Base-by-base conservation (phyloP, 2,329 filamentous ascomycete species). In the Kalaharituber pfeilii region DNA sequence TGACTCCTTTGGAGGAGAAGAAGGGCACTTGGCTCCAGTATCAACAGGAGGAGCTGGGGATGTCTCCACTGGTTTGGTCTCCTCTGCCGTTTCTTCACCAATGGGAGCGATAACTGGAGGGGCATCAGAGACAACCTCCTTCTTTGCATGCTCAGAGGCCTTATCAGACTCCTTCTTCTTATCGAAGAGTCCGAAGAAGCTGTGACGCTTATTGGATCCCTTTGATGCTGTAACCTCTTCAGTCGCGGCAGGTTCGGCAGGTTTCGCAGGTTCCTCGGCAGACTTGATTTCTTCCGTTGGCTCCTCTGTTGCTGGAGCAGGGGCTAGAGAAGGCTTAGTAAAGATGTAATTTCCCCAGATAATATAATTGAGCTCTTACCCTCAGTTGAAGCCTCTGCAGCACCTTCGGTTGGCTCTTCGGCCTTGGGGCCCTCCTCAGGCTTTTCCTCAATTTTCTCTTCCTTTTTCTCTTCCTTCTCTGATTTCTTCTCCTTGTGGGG, bases 171-270 rank as follows among this genome's bases (percentile, higher is more conserved):
- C 81, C 68, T 83, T 81, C 75, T 89, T 89, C 77, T 86, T 83
- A 70, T 75, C 77, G 67, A 85, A 80, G 65, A 79, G 81, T 64
- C 79, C 79, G 70, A 93, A 93, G 65, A 88, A 81, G 62, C 85
- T 91, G 70, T 80, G 80, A 69, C 86, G 84, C 84, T 93, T 94
- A 70, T 78, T 75, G 49, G 69, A 69, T 79, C 86, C 87, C 62
- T 74, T 67, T 59, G 78, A 76, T 70, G 79, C 78, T 69, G 78
- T 78, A 66, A 75, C 71, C 56, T 72, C 64, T 30, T 66, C 62
- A 33, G 60, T 56, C 62, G 51, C 57, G 11, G 57, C 54, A 9
- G 15, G 15, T 26, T 56, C 54, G 15, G 56, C 59, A 29, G 45
- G 59, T 61, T 56, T 63, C 63, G 59, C 57, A 45, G 65, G 57